These are phyloP conservation scores for Chaetomium tenue DNA, from an alignment of 495 filamentous ascomycete genomes.

Conservation along the genomic window DNA sequence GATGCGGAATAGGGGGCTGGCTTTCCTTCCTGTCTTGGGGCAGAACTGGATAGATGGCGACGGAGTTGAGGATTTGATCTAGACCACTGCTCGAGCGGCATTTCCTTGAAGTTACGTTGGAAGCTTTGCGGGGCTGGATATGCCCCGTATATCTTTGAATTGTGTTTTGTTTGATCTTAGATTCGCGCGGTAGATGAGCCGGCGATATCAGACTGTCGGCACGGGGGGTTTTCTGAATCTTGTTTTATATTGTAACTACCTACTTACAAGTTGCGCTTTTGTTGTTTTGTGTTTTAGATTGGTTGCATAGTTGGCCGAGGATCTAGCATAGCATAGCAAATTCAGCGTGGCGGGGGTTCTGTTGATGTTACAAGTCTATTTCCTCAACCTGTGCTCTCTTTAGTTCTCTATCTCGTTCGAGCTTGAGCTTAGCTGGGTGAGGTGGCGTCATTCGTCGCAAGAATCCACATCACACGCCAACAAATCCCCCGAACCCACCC, in stretches of 20 bases:
- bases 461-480: no score
- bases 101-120: conserved; percentile 1
- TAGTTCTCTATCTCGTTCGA: no score
- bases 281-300: not conserved
- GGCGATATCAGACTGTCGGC: not conserved
- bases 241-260: not conserved
- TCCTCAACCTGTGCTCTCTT: no score
- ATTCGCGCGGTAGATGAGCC: not conserved
- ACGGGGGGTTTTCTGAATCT: not conserved
- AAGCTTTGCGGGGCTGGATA: conserved; percentile 18
- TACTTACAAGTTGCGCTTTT: not conserved
- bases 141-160: conserved; percentile 11
- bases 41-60: conserved; percentile 8
- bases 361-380: not conserved
- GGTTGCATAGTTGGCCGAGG: conserved; percentile 1
- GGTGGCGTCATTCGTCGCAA: not conserved
- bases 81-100: not conserved
- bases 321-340: conserved; percentile 8
- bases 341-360: not conserved
- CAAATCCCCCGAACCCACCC: no score
- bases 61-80: not conserved
- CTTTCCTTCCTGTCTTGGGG: not conserved
- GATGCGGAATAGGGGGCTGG: not conserved
- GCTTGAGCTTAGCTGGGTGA: not conserved
- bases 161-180: conserved; percentile 5